These are phyloP conservation scores for Pleurostoma richardsiae DNA, from an alignment of 2,329 filamentous ascomycete species.

Conservation along the genomic window DNA sequence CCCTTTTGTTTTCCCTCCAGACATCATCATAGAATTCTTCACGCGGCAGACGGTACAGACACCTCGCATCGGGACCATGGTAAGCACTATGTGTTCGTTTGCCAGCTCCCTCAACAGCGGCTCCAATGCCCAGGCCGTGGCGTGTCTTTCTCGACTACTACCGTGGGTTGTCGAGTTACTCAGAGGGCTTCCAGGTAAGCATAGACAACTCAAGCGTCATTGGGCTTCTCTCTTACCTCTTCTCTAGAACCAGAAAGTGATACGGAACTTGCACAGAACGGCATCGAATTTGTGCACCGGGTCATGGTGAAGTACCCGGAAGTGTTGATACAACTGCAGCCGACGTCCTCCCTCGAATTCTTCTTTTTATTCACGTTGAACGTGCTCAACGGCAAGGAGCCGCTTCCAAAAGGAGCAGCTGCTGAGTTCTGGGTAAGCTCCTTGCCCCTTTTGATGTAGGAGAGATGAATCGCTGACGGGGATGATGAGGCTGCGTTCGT, in stretches of 20 bases:
- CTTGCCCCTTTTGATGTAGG: not conserved
- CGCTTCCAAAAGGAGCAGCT: constrained; percentile 69
- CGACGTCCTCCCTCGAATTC: constrained; percentile 52
- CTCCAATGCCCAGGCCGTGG: constrained; percentile 34
- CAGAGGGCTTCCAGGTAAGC: constrained; percentile 53
- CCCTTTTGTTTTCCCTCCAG: constrained; percentile 69
- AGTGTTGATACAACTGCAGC: constrained; percentile 55
- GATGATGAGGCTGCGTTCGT: constrained; percentile 46
- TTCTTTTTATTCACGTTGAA: constrained; percentile 69
- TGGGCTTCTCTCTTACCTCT: constrained; percentile 5
- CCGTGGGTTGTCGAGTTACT: constrained; percentile 60
- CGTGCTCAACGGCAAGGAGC: constrained; percentile 66
- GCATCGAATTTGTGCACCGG: constrained; percentile 66
- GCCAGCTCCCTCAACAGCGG: constrained; percentile 52
- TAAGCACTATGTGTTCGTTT: constrained; percentile 69
- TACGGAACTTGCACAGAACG: constrained; percentile 66
- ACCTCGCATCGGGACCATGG: constrained; percentile 62
- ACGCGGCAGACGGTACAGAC: constrained; percentile 53
- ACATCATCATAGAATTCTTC: constrained; percentile 63
- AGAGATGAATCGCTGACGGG: not conserved
- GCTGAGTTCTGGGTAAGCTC: constrained; percentile 68
- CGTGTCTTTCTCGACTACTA: constrained; percentile 47
- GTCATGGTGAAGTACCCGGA: constrained; percentile 56
- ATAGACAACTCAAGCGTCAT: not conserved
- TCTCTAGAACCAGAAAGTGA: constrained; percentile 54